A percentile compares a stretch with the other conserved stretches of the same genome.
Evolutionary conservation across 805 yeast genomes (phyloP).

Genomic region (Candida berthetii): DNA sequence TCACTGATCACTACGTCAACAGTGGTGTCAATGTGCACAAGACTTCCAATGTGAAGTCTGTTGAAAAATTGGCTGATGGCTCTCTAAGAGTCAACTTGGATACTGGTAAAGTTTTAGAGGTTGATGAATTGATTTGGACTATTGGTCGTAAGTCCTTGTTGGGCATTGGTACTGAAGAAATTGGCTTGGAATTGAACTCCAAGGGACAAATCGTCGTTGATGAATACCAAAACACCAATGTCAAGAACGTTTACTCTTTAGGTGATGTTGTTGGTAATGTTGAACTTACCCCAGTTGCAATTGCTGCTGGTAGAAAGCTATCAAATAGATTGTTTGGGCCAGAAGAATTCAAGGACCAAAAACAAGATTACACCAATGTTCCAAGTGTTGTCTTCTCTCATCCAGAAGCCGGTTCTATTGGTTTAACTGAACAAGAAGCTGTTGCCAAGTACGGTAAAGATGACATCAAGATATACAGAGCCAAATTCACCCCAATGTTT

Average conservation of each 20-base stretch:
- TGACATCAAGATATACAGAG: conserved; percentile 72
- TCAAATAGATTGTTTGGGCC: conserved; percentile 91
- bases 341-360: conserved; percentile 57
- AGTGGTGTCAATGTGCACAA: conserved; percentile 82
- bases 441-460: conserved; percentile 71
- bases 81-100: conserved; percentile 41
- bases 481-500: conserved; percentile 88
- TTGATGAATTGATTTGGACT: conserved; percentile 88
- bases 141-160: conserved; percentile 80
- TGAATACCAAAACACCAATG: conserved; percentile 80
- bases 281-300: conserved; percentile 97
- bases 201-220: conserved; percentile 69
- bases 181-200: conserved; percentile 60
- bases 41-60: conserved; percentile 41
- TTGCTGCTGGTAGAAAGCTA: conserved; percentile 94
- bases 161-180: conserved; percentile 69
- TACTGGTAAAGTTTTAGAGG: conserved; percentile 39
- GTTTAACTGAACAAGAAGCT: conserved; percentile 78
- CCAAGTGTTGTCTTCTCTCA: conserved; percentile 98
- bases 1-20: conserved; percentile 75
- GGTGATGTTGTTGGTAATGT: conserved; percentile 94
- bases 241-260: conserved; percentile 68
- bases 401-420: conserved; percentile 96
- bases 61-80: conserved; percentile 43
- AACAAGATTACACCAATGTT: conserved; percentile 79